A percentile compares a stretch with the other conserved stretches of the same genome.
phyloP scores from a whole-genome alignment of 306 rosid species.

The Parietaria judaica region DNA sequence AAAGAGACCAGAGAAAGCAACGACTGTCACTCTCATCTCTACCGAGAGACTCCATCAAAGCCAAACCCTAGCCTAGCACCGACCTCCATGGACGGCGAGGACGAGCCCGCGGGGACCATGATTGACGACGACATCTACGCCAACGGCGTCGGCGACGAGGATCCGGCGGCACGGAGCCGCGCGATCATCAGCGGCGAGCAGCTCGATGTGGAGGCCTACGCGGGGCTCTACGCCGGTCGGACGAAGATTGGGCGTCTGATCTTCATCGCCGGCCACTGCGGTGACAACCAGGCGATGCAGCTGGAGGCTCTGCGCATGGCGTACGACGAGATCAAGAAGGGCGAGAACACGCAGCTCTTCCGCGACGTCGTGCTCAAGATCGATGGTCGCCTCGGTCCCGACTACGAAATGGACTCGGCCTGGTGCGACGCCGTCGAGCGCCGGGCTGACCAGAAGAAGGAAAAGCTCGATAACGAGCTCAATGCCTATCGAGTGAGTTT shows the following conservation, averaged over 20 bases:
- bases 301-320: conserved; percentile 95
- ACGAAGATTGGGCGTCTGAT: conserved; percentile 77
- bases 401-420: conserved; percentile 45
- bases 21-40: neutral
- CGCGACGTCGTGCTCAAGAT: conserved; percentile 79
- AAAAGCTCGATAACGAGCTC: conserved; percentile 93
- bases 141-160: conserved; percentile 41
- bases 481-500: conserved; percentile 72
- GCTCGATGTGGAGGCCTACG: conserved; percentile 89
- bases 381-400: conserved; percentile 55
- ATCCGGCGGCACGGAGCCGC: conserved; percentile 43
- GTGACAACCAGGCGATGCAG: conserved; percentile 47
- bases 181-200: conserved; percentile 88
- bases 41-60: neutral
- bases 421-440: conserved; percentile 78
- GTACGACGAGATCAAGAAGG: conserved; percentile 95
- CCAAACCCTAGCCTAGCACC: conserved; percentile 16
- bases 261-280: conserved; percentile 66
- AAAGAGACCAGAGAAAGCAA: neutral
- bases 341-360: conserved; percentile 74
- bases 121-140: conserved; percentile 80
- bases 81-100: conserved; percentile 63
- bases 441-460: conserved; percentile 85
- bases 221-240: conserved; percentile 70
- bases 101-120: conserved; percentile 58